Evolutionary conservation across 495 filamentous ascomycete genomes (phyloP).

Genomic region (Hypoxylon perforatum): DNA sequence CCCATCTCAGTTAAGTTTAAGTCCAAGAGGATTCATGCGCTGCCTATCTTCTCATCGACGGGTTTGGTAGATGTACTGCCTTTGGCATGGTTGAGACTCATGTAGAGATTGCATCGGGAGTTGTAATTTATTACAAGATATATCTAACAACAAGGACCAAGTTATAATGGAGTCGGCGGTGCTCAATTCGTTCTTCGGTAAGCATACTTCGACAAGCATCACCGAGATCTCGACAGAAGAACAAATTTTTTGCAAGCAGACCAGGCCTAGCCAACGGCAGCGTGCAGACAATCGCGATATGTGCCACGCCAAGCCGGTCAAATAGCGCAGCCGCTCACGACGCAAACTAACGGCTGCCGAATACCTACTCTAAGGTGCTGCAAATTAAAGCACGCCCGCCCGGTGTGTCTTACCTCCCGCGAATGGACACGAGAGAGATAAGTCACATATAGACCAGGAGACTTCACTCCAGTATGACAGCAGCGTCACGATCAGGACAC

Average conservation of each 20-base stretch:
- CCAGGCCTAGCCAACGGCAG: slow-evolving; percentile 25
- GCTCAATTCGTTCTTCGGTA: slow-evolving; percentile 2
- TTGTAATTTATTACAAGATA: too few species aligned
- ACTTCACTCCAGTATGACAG: slow-evolving; percentile 21
- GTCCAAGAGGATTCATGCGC: not conserved
- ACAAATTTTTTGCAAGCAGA: slow-evolving; percentile 9
- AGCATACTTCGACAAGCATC: slow-evolving; percentile 5
- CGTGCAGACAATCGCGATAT: slow-evolving; percentile 38
- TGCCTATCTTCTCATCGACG: slow-evolving; percentile 2
- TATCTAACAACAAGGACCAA: too few species aligned
- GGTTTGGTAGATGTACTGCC: too few species aligned
- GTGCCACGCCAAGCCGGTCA: slow-evolving; percentile 42
- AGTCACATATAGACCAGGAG: slow-evolving; percentile 18
- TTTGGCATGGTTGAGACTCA: too few species aligned
- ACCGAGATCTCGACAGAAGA: slow-evolving; percentile 7
- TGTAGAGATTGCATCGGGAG: too few species aligned
- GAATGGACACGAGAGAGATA: slow-evolving; percentile 33
- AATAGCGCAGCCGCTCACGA: slow-evolving; percentile 30
- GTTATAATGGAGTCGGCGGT: not conserved
- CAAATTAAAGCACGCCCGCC: slow-evolving; percentile 25
- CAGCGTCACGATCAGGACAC: slow-evolving; percentile 19
- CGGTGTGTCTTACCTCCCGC: slow-evolving; percentile 37
- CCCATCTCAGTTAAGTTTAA: not conserved
- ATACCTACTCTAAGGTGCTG: slow-evolving; percentile 1
- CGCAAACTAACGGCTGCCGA: slow-evolving; percentile 27